Evolutionary conservation across 1,284 basidiomycete species (phyloP).

Genomic region (Macrocystidia cucumis): DNA sequence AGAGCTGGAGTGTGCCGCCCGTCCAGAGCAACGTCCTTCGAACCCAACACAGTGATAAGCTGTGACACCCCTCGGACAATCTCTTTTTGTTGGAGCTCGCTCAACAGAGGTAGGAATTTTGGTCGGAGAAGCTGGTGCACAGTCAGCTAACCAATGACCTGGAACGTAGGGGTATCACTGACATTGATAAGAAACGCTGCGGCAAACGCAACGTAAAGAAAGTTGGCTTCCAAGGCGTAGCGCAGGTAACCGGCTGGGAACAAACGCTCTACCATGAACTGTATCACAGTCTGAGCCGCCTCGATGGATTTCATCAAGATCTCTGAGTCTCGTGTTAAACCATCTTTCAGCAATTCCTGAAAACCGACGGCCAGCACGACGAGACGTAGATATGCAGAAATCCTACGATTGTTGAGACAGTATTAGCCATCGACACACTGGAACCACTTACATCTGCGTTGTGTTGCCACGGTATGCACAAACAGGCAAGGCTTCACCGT

Average conservation of each 20-base stretch:
- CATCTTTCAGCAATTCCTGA: conserved; percentile 32
- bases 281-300: conserved; percentile 39
- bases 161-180: conserved; percentile 12
- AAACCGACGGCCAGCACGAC: conserved; percentile 46
- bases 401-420: conserved; percentile 22
- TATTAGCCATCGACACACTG: conserved; percentile 1
- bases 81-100: conserved; percentile 27
- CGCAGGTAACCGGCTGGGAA: conserved; percentile 39
- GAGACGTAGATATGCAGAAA: conserved; percentile 41
- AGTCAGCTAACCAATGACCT: conserved; percentile 1
- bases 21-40: conserved; percentile 39
- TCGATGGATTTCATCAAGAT: conserved; percentile 37
- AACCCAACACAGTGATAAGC: conserved; percentile 38
- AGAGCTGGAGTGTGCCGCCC: conserved; percentile 41
- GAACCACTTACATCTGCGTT: conserved; percentile 32
- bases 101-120: conserved; percentile 33
- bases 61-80: conserved; percentile 33
- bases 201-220: conserved; percentile 51
- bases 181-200: conserved; percentile 54
- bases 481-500: conserved; percentile 26
- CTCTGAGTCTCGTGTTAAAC: conserved; percentile 30
- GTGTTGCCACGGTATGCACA: conserved; percentile 39
- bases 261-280: conserved; percentile 36
- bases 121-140: conserved; percentile 38
- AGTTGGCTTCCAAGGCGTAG: conserved; percentile 45